These are phyloP conservation scores for Solanum phureja DNA, from an alignment of 257 asterid species.

Conservation along the genomic window DNA sequence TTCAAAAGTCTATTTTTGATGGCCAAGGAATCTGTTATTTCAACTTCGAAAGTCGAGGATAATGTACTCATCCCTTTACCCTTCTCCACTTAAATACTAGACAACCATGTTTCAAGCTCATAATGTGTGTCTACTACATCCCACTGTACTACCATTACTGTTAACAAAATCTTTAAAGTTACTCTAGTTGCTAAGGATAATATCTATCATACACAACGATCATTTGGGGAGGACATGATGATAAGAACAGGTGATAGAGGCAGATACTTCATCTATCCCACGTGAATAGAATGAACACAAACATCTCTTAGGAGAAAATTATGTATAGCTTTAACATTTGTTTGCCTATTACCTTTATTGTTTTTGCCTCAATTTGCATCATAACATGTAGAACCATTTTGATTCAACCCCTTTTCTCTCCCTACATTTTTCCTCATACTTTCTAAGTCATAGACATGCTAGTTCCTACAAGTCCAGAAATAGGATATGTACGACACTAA, in stretches of 20 bases:
- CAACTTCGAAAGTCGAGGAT: too few relatives aligned
- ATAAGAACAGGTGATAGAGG: background rate
- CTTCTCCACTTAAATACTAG: too few relatives aligned
- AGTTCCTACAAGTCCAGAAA: background rate
- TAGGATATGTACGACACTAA: background rate
- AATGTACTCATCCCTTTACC: too few relatives aligned
- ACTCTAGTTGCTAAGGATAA: too few relatives aligned
- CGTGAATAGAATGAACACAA: background rate
- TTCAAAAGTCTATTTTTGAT: too few relatives aligned
- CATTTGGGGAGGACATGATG: background rate
- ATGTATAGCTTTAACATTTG: background rate
- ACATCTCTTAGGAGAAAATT: background rate
- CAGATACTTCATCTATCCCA: background rate
- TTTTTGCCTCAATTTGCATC: background rate
- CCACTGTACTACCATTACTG: too few relatives aligned
- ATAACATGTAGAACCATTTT: background rate
- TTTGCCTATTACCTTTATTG: background rate
- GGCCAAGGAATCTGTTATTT: too few relatives aligned
- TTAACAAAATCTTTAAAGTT: too few relatives aligned
- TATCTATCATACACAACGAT: background rate
- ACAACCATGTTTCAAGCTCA: too few relatives aligned
- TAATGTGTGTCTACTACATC: too few relatives aligned
- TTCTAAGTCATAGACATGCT: background rate
- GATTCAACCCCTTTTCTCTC: background rate
- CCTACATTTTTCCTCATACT: background rate